A percentile compares a stretch with the other conserved stretches of the same genome.
Conservation (phyloP, 1,284 basidiomycete species). For the Cryptococcus sp. region DNA sequence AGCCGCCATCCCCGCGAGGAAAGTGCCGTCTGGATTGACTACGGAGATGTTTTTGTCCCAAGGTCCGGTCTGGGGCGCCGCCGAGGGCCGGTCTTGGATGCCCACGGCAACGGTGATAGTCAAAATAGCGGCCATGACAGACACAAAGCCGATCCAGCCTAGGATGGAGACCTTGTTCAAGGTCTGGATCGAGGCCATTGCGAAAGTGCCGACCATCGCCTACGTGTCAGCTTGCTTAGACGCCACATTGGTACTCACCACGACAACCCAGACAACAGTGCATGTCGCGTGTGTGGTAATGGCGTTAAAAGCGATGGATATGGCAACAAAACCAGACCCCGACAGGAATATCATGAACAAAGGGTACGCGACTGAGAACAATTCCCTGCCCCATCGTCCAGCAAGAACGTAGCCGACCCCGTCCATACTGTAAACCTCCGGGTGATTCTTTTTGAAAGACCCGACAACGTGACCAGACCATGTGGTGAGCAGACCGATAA, state of each 20-base stretch:
- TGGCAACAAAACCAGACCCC: constrained; percentile 21
- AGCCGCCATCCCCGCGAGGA: constrained; percentile 27
- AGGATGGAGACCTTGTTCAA: constrained; percentile 28
- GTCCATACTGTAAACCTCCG: constrained; percentile 28
- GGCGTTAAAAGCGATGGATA: constrained; percentile 32
- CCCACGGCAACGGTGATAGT: constrained; percentile 39
- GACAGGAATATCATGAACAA: constrained; percentile 24
- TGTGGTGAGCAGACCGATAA: constrained; percentile 20
- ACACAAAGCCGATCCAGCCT: constrained; percentile 34
- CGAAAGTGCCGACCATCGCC: constrained; percentile 17
- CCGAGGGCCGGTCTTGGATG: constrained; percentile 36
- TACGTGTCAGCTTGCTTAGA: constrained; percentile 14
- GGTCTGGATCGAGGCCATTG: constrained; percentile 34
- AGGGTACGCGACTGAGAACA: constrained; percentile 25
- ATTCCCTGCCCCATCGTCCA: constrained; percentile 20
- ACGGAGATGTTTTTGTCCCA: constrained; percentile 34
- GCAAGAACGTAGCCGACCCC: constrained; percentile 23
- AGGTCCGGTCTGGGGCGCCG: constrained; percentile 31
- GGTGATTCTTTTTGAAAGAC: constrained; percentile 28
- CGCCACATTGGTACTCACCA: constrained; percentile 12
- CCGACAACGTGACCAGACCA: constrained; percentile 22
- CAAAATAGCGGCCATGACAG: constrained; percentile 25
- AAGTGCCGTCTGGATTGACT: constrained; percentile 15
- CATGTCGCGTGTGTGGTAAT: constrained; percentile 30
- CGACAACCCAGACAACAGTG: constrained; percentile 33